Conservation (phyloP, 768 basidiomycete species). For the Macrolepiota fuliginosa region DNA sequence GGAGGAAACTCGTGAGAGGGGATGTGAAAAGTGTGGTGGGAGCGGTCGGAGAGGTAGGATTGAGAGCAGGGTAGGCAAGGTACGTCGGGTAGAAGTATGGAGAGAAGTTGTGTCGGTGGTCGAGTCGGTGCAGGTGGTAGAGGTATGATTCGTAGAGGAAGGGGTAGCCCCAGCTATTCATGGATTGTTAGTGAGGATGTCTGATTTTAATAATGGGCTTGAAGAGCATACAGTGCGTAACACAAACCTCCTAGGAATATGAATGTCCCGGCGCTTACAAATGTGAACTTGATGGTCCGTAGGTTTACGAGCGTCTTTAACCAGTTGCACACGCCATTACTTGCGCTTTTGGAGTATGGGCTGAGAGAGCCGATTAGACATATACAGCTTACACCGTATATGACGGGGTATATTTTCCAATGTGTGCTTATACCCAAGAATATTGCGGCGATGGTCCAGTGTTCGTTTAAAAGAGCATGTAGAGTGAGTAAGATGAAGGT, state of each 20-base stretch:
- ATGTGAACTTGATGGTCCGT: conserved; percentile 59
- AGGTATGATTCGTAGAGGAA: conserved; percentile 92
- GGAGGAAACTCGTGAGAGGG: conserved; percentile 78
- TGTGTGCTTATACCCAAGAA: conserved; percentile 82
- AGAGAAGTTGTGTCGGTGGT: conserved; percentile 98
- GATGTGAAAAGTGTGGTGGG: conserved; percentile 50
- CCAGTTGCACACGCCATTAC: conserved; percentile 21
- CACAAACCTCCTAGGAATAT: conserved; percentile 55
- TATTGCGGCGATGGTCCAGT: conserved; percentile 67
- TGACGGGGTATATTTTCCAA: conserved; percentile 96
- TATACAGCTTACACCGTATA: conserved; percentile 83
- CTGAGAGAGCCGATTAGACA: conserved; percentile 40
- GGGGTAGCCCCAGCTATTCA: conserved; percentile 87
- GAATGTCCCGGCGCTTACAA: conserved; percentile 73
- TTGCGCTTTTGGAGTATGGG: conserved; percentile 15
- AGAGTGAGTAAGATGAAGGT: conserved; percentile 74
- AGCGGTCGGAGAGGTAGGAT: conserved; percentile 14
- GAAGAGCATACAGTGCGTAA: conserved; percentile 50
- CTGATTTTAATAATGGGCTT: conserved; percentile 2
- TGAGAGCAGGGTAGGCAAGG: conserved; percentile 64
- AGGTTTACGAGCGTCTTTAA: conserved; percentile 43
- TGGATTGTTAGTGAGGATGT: background rate
- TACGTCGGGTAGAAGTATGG: conserved; percentile 97
- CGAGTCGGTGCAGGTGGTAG: conserved; percentile 87
- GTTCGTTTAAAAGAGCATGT: conserved; percentile 51